A percentile compares a stretch with the other conserved stretches of the same genome.
These are phyloP conservation scores for Magnusiomyces ingens DNA, from an alignment of 1,139 yeast species.

Conservation along the genomic window DNA sequence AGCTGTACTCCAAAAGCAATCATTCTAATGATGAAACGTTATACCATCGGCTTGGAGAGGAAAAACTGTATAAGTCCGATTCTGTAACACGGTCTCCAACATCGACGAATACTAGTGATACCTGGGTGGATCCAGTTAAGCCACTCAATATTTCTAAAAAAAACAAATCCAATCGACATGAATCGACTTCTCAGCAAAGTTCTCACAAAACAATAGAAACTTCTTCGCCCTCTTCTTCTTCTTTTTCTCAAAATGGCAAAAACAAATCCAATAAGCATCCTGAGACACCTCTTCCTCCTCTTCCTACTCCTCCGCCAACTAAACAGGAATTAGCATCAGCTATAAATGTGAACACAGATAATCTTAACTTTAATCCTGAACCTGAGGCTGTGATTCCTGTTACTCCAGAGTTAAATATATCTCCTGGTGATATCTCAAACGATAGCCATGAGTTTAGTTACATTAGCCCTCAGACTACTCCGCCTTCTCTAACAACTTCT, in stretches of 20 bases:
- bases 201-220: not conserved
- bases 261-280: not conserved
- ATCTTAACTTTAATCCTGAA: no score
- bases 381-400: not conserved
- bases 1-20: not conserved
- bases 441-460: not conserved
- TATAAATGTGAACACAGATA: not conserved
- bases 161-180: not conserved
- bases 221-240: not conserved
- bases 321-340: not conserved
- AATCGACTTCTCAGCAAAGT: not conserved
- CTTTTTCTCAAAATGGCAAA: not conserved
- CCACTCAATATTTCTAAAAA: constrained; percentile 1
- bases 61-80: no score
- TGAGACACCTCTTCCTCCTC: not conserved
- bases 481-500: constrained; percentile 2
- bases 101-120: no score
- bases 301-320: not conserved
- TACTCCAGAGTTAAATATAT: not conserved
- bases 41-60: no score
- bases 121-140: not conserved
- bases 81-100: no score
- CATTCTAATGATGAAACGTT: no score
- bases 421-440: not conserved
- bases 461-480: constrained; percentile 1